phyloP scores from a whole-genome alignment of 345 rosid genomes.

The Linum tenue region DNA sequence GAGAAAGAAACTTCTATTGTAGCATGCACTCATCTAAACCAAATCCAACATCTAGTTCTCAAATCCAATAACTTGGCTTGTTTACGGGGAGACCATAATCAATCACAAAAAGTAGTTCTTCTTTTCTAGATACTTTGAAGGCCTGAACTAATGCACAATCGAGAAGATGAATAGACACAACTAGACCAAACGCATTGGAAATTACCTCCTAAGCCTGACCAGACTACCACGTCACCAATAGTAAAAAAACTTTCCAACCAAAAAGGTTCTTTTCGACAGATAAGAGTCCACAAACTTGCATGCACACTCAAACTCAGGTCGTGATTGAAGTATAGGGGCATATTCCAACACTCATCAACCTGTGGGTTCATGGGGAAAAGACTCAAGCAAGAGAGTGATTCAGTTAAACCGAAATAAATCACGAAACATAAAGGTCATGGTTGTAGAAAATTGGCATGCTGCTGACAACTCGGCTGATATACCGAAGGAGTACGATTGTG shows the following conservation, averaged over 20 bases:
- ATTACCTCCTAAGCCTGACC: slow-evolving; percentile 83
- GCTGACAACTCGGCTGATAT: slow-evolving; percentile 42
- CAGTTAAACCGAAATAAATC: not conserved
- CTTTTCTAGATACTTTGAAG: too few relatives aligned
- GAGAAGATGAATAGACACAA: not conserved
- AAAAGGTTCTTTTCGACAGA: slow-evolving; percentile 44
- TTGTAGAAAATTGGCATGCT: slow-evolving; percentile 45
- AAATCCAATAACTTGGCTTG: too few relatives aligned
- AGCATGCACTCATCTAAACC: too few relatives aligned
- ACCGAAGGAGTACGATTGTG: slow-evolving; percentile 45
- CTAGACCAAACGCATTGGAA: not conserved
- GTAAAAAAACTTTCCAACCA: slow-evolving; percentile 60
- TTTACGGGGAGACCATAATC: too few relatives aligned
- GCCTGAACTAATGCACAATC: not conserved
- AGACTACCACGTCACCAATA: slow-evolving; percentile 74
- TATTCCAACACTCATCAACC: slow-evolving; percentile 86
- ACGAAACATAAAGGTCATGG: slow-evolving; percentile 17
- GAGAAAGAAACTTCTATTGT: too few relatives aligned
- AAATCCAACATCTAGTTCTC: too few relatives aligned
- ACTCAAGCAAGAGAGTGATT: not conserved
- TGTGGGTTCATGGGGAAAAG: slow-evolving; percentile 7
- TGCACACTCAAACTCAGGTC: slow-evolving; percentile 77
- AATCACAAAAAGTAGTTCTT: too few relatives aligned
- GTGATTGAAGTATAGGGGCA: slow-evolving; percentile 50
- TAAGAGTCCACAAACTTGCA: slow-evolving; percentile 47